Base-by-base conservation (phyloP, 2,329 filamentous ascomycete genomes). In the Pseudogymnoascus sp. region DNA sequence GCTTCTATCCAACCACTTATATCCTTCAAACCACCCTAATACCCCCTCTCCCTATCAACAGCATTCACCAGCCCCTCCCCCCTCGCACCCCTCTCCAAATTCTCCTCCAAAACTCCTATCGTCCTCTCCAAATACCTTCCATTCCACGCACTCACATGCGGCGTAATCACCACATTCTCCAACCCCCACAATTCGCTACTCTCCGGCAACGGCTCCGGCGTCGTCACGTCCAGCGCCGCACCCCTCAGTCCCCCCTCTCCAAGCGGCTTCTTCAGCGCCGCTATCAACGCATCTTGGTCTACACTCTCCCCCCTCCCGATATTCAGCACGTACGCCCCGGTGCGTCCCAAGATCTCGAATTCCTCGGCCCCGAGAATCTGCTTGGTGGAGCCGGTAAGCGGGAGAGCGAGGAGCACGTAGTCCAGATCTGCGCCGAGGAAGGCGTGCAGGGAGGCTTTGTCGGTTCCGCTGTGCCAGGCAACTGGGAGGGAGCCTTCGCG, bases 211-310 rank as follows among this genome's bases (percentile, higher is more conserved):
- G 87, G 87, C 69, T 90, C 87, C 0, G 86, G 86, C 67, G 88
- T 85, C 12, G 86, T 84, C 1, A 89, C 86, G 75, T 90, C 87
- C 37, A 89, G 73, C 3, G 85, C 85, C 0, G 86, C 87, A 31
- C 86, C 86, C 26, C 78, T 74, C 31, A 90, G 71, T 1, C 80
- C 78, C 0, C 80, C 80, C 0, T 77, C 74, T 23, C 68, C 68
- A 23, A 65, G 47, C 16, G 65, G 62, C 29, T 70, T 70, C 64
- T 74, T 74, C 36, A 89, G 71, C 1, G 84, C 81, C 1, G 73
- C 74, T 39, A 87, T 79, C 59, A 90, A 70, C 5, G 82, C 84
- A n/a, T 78, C 75, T 67, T 86, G 83, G 62, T 87, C 79, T 12
- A 90, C 73, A 45, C 89, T 82, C 36, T 77, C 77, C 0, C 87